Percentiles rank a stretch among this genome's conserved stretches.
These are phyloP conservation scores for Lactarius hatsudake DNA, from an alignment of 768 basidiomycete species.

Conservation along the genomic window DNA sequence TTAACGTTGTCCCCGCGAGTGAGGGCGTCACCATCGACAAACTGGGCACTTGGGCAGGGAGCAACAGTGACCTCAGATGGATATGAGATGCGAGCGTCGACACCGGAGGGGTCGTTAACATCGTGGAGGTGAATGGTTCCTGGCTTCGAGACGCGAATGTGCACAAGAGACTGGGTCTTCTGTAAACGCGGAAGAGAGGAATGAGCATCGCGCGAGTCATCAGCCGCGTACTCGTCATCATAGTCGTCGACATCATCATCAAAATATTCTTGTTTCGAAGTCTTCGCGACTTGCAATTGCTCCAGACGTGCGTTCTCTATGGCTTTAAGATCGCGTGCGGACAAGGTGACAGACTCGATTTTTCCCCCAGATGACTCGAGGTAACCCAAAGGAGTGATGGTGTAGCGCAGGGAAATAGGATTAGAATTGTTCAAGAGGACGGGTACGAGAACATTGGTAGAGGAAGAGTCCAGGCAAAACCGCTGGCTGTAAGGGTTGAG, in stretches of 20 bases:
- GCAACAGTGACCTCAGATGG: slow-evolving; percentile 66
- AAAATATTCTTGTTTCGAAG: slow-evolving; percentile 43
- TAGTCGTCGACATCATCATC: slow-evolving; percentile 75
- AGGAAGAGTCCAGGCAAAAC: slow-evolving; percentile 65
- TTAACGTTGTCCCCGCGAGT: slow-evolving; percentile 45
- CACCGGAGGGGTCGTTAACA: slow-evolving; percentile 65
- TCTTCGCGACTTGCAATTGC: slow-evolving; percentile 42
- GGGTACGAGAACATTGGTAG: slow-evolving; percentile 65
- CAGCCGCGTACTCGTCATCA: slow-evolving; percentile 42
- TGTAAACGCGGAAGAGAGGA: slow-evolving; percentile 52
- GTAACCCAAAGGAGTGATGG: slow-evolving; percentile 61
- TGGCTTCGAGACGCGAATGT: slow-evolving; percentile 70
- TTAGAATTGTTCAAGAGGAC: slow-evolving; percentile 88
- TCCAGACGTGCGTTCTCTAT: slow-evolving; percentile 62
- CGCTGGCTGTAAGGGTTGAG: slow-evolving; percentile 74
- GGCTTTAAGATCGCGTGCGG: slow-evolving; percentile 60
- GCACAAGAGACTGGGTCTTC: slow-evolving; percentile 68
- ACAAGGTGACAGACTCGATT: slow-evolving; percentile 33
- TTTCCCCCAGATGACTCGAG: slow-evolving; percentile 38
- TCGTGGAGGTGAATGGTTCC: slow-evolving; percentile 73
- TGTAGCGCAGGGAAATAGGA: slow-evolving; percentile 69
- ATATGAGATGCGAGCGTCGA: slow-evolving; percentile 69
- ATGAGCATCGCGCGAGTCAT: slow-evolving; percentile 25
- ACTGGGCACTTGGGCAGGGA: slow-evolving; percentile 79
- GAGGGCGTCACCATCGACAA: slow-evolving; percentile 46